Conservation (phyloP, 805 yeast genomes). For the Schizosaccharomyces osmophilus region DNA sequence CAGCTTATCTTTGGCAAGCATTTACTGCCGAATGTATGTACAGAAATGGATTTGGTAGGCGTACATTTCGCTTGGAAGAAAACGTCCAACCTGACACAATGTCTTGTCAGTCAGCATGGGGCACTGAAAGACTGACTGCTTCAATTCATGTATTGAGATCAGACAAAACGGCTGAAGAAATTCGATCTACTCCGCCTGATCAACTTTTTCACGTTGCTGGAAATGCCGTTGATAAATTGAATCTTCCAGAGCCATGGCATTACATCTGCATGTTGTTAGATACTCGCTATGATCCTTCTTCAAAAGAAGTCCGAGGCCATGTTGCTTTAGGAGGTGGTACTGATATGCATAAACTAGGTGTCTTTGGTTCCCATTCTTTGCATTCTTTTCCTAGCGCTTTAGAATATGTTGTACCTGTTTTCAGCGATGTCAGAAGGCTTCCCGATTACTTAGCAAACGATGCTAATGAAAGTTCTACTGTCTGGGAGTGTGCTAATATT, state of each 20-base stretch:
- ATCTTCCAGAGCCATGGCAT: slow-evolving; percentile 14
- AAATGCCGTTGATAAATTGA: slow-evolving; percentile 22
- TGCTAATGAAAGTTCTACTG: slow-evolving; percentile 53
- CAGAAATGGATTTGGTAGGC: slow-evolving; percentile 47
- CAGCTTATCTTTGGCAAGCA: slow-evolving; percentile 73
- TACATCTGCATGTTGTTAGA: slow-evolving; percentile 63
- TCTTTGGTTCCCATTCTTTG: slow-evolving; percentile 80
- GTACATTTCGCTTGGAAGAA: slow-evolving; percentile 56
- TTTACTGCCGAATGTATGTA: slow-evolving; percentile 78
- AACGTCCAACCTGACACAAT: slow-evolving; percentile 32
- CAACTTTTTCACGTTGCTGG: slow-evolving; percentile 67
- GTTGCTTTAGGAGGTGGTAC: slow-evolving; percentile 89
- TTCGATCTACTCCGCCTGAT: slow-evolving; percentile 57
- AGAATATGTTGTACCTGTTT: slow-evolving; percentile 38
- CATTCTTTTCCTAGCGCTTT: slow-evolving; percentile 80
- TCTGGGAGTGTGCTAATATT: slow-evolving; percentile 73
- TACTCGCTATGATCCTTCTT: slow-evolving; percentile 49
- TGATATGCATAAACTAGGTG: slow-evolving; percentile 47
- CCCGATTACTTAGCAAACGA: slow-evolving; percentile 72
- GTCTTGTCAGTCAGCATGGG: slow-evolving; percentile 17
- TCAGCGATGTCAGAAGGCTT: slow-evolving; percentile 41
- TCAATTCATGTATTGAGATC: slow-evolving; percentile 58
- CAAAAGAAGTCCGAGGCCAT: slow-evolving; percentile 46
- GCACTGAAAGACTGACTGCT: slow-evolving; percentile 27
- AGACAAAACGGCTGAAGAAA: slow-evolving; percentile 40